phyloP scores from a whole-genome alignment of 768 basidiomycete species.

The Sporobolomyces phaffii region DNA sequence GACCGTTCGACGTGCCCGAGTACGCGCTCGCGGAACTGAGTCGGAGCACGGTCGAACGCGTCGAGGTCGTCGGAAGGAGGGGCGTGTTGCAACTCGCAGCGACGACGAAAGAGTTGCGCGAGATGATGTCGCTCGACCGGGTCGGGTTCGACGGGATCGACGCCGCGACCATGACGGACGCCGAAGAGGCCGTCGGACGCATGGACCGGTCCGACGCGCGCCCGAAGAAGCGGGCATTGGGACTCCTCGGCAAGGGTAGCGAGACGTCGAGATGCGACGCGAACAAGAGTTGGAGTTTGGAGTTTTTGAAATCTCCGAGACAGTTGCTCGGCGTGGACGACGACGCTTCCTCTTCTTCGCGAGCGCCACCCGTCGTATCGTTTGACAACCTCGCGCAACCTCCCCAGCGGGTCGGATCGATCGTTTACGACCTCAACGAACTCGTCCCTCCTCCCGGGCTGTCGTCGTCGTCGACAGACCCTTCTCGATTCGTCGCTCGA shows the following conservation, averaged over 20 bases:
- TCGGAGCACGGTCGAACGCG: slow-evolving; percentile 61
- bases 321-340: slow-evolving; percentile 40
- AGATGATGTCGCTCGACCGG: slow-evolving; percentile 63
- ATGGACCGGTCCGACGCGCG: slow-evolving; percentile 35
- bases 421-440: slow-evolving; percentile 29
- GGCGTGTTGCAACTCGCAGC: slow-evolving; percentile 85
- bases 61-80: slow-evolving; percentile 76
- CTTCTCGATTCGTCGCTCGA: slow-evolving; percentile 4
- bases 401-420: not conserved
- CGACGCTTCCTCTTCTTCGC: not conserved
- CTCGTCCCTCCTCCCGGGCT: slow-evolving; percentile 17
- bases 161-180: slow-evolving; percentile 40
- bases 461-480: no score
- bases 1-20: slow-evolving; percentile 69
- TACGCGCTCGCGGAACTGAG: slow-evolving; percentile 64
- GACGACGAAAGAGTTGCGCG: slow-evolving; percentile 85
- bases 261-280: slow-evolving; percentile 53
- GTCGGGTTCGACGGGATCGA: slow-evolving; percentile 54
- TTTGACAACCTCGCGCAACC: not conserved
- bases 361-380: not conserved
- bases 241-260: slow-evolving; percentile 45
- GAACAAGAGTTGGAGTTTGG: slow-evolving; percentile 73
- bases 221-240: slow-evolving; percentile 47
- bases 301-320: slow-evolving; percentile 71
- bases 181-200: slow-evolving; percentile 40